These are phyloP conservation scores for Musa acuminata DNA, from an alignment of 176 grass and related monocot species.

Conservation along the genomic window DNA sequence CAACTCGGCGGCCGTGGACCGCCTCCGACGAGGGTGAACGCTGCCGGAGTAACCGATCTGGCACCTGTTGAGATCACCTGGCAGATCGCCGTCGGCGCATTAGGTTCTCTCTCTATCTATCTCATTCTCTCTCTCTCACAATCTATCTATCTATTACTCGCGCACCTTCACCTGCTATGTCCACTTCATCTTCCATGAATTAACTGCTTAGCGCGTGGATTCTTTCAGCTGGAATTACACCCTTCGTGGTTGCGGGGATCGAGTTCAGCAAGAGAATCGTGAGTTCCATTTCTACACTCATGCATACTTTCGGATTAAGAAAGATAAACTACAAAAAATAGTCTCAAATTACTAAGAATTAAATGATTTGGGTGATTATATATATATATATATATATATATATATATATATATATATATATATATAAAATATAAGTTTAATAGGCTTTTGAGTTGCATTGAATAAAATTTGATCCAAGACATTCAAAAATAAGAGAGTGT, in stretches of 20 bases:
- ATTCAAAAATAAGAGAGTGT: too few relatives aligned
- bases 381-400: too few relatives aligned
- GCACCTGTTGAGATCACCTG: conserved; percentile 60
- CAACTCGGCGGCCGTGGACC: not conserved
- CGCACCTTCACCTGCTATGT: not conserved
- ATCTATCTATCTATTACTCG: not conserved
- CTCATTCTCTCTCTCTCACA: not conserved
- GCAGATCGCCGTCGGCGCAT: conserved; percentile 81
- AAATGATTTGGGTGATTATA: too few relatives aligned
- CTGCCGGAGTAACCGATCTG: conserved; percentile 28
- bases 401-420: too few relatives aligned
- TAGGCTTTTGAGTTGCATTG: too few relatives aligned
- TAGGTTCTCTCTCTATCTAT: conserved; percentile 22
- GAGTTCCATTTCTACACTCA: conserved; percentile 17
- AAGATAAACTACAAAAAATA: too few relatives aligned
- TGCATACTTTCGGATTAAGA: not conserved
- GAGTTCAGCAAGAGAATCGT: conserved; percentile 94
- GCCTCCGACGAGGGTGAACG: conserved; percentile 4
- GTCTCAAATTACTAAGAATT: too few relatives aligned
- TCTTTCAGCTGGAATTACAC: conserved; percentile 64
- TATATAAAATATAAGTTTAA: too few relatives aligned
- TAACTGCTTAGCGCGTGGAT: not conserved
- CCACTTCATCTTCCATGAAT: not conserved
- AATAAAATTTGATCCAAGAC: too few relatives aligned
- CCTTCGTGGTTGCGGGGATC: conserved; percentile 68